These are phyloP conservation scores for Stephania cephalantha DNA, from an alignment of 164 flowering plant genomes.

Conservation along the genomic window DNA sequence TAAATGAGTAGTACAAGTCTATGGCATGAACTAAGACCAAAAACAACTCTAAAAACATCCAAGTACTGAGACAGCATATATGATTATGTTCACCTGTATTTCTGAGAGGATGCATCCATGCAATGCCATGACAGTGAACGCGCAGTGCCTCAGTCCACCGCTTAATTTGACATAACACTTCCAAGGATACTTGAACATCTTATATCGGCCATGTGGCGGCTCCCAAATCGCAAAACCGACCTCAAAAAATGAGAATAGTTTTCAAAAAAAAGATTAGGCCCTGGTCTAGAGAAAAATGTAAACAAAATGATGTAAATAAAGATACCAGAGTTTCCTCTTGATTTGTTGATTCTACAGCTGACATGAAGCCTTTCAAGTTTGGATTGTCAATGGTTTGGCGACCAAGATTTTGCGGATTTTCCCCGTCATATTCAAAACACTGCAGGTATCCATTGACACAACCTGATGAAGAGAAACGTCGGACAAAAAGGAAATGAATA, in stretches of 20 bases:
- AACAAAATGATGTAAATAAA: background rate
- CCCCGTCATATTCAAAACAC: slow-evolving; percentile 40
- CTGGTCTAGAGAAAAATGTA: background rate
- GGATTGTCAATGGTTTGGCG: slow-evolving; percentile 31
- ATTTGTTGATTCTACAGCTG: slow-evolving; percentile 69
- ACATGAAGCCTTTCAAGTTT: slow-evolving; percentile 64
- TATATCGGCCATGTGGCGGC: slow-evolving; percentile 91
- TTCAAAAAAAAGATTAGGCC: background rate
- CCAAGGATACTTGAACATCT: slow-evolving; percentile 70
- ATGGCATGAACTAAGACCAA: too few relatives aligned
- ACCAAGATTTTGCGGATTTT: background rate
- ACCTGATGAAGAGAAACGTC: slow-evolving; percentile 28
- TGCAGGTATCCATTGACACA: slow-evolving; percentile 65
- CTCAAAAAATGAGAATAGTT: slow-evolving; percentile 30
- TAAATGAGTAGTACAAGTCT: too few relatives aligned
- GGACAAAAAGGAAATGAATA: background rate
- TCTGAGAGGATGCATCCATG: slow-evolving; percentile 91
- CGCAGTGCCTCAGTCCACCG: slow-evolving; percentile 83
- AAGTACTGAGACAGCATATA: background rate
- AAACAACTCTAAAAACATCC: too few relatives aligned
- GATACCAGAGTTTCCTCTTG: slow-evolving; percentile 65
- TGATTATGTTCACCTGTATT: slow-evolving; percentile 61
- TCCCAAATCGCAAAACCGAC: slow-evolving; percentile 79
- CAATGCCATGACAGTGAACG: slow-evolving; percentile 92
- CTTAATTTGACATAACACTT: slow-evolving; percentile 60